Evolutionary conservation across 2,329 filamentous ascomycete species (phyloP).

Genomic region (Aspergillus quadricinctus): DNA sequence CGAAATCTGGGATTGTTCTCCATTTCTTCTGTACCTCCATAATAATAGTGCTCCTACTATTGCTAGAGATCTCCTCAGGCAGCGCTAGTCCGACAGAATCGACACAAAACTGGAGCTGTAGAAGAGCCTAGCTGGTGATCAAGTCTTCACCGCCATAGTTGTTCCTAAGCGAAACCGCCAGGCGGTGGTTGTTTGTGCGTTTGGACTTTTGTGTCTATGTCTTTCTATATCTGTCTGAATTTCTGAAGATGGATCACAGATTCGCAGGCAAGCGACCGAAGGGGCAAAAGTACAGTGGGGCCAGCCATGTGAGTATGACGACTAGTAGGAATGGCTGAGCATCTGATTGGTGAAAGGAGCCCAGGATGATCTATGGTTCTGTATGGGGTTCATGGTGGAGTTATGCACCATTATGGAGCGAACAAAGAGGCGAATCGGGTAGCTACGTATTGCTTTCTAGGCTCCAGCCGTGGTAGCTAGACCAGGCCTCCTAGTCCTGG

Average conservation of each 20-base stretch:
- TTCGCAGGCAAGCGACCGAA: constrained; percentile 1
- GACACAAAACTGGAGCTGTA: background rate
- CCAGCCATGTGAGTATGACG: constrained; percentile 23
- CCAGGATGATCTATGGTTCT: constrained; percentile 22
- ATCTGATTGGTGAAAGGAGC: constrained; percentile 11
- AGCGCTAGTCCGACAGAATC: background rate
- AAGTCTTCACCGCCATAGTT: background rate
- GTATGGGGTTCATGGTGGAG: constrained; percentile 15
- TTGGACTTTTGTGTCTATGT: background rate
- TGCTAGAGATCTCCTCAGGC: background rate
- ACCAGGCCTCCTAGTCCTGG: constrained; percentile 12
- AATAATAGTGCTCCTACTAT: background rate
- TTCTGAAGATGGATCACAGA: background rate
- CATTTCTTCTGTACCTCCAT: background rate
- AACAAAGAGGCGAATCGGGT: constrained; percentile 17
- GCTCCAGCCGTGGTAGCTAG: background rate
- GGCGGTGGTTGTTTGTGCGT: background rate
- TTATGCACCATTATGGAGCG: constrained; percentile 2
- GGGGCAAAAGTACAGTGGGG: constrained; percentile 19
- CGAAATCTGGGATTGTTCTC: too few species aligned
- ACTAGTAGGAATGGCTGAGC: constrained; percentile 6
- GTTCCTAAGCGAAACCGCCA: background rate
- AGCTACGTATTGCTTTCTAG: constrained; percentile 7
- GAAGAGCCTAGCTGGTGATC: background rate
- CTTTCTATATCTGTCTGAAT: background rate